phyloP scores from a whole-genome alignment of 1,139 yeast genomes.

The Saccharomyces hybrid region DNA sequence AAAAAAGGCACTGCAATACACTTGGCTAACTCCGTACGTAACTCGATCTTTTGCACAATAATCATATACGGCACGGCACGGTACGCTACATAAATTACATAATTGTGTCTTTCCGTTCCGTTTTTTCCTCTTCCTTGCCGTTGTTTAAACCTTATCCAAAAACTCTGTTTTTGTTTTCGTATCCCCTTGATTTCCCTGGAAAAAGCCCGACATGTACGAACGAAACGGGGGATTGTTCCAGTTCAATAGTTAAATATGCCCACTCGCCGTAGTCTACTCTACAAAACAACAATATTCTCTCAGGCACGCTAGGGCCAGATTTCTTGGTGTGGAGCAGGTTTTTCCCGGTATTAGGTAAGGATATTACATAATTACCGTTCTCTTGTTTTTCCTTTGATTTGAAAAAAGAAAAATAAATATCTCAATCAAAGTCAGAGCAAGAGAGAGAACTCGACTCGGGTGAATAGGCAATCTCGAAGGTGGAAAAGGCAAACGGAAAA shows the following conservation, averaged over 20 bases:
- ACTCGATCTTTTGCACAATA: background rate
- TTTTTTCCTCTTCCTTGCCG: background rate
- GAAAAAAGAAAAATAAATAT: background rate
- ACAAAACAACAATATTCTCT: background rate
- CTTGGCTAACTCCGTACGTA: background rate
- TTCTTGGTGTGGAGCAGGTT: background rate
- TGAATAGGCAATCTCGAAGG: background rate
- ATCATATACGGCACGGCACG: background rate
- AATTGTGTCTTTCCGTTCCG: background rate
- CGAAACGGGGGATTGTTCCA: background rate
- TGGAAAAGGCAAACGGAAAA: background rate
- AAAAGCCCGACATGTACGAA: background rate
- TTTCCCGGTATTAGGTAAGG: background rate
- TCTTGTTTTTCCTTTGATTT: background rate
- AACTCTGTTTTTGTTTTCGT: background rate
- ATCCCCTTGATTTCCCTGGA: background rate
- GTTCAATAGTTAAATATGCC: background rate
- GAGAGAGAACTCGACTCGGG: background rate
- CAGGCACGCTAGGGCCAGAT: background rate
- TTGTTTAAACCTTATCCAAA: background rate
- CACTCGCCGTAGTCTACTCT: background rate
- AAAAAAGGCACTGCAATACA: background rate
- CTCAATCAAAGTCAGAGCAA: background rate
- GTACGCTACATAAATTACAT: background rate
- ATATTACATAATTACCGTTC: background rate